These are phyloP conservation scores for Neofusicoccum parvum DNA, from an alignment of 2,329 filamentous ascomycete genomes.

Conservation along the genomic window DNA sequence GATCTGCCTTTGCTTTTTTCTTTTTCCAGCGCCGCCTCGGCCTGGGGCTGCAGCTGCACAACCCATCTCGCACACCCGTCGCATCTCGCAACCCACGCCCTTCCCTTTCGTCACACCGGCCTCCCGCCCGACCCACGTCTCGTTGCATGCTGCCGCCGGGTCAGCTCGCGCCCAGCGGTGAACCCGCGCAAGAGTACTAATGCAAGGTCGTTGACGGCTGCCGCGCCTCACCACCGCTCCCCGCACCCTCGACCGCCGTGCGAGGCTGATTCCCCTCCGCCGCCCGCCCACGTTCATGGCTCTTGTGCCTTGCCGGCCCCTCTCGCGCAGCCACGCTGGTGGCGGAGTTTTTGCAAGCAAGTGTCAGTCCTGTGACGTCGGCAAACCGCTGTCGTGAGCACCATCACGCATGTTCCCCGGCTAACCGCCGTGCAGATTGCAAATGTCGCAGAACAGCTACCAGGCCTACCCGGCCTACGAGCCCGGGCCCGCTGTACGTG, in stretches of 20 bases:
- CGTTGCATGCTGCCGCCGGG: not conserved
- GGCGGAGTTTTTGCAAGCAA: not conserved
- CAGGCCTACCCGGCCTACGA: constrained; percentile 1
- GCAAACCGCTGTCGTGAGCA: not conserved
- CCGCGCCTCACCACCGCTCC: not conserved
- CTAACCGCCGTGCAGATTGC: not conserved
- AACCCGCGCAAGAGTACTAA: constrained; percentile 10
- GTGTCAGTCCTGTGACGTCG: constrained; percentile 1
- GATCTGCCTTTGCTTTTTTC: not conserved
- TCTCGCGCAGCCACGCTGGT: not conserved
- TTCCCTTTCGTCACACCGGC: constrained; percentile 13
- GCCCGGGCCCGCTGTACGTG: not conserved
- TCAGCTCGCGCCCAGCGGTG: constrained; percentile 11
- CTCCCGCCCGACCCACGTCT: not conserved
- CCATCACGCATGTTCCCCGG: not conserved
- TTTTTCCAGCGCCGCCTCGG: not conserved
- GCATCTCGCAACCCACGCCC: not conserved
- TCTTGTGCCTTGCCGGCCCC: not conserved
- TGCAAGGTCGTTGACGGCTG: not conserved
- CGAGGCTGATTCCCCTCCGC: constrained; percentile 2
- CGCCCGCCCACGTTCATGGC: not conserved
- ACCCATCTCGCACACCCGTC: constrained; percentile 7
- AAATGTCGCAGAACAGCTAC: constrained; percentile 13
- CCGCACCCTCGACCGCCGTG: constrained; percentile 10
- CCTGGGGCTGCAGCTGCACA: constrained; percentile 5